Evolutionary conservation across 108 stramenopile genomes (phyloP).

Genomic region (Mayamaea pseudoterrestris): DNA sequence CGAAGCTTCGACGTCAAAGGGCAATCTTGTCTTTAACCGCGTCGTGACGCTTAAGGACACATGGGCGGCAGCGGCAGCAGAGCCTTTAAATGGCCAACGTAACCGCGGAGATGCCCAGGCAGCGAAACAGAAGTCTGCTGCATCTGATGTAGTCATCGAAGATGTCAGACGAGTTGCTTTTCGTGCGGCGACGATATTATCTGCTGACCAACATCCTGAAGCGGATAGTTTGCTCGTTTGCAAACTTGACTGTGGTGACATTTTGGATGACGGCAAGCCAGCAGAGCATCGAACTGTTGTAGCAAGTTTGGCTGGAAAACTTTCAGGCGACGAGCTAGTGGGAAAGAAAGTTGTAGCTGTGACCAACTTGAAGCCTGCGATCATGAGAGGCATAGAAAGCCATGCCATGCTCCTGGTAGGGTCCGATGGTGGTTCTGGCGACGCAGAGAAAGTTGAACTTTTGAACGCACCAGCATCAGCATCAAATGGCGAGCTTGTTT

Average conservation of each 20-base stretch:
- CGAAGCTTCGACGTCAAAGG: constrained; percentile 27
- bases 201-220: constrained; percentile 70
- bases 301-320: constrained; percentile 66
- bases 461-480: constrained; percentile 55
- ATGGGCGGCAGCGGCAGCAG: constrained; percentile 35
- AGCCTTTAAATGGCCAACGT: constrained; percentile 14
- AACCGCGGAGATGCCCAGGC: constrained; percentile 9
- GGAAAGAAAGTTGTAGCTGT: constrained; percentile 59
- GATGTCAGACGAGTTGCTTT: constrained; percentile 59
- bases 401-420: constrained; percentile 74
- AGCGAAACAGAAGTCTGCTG: constrained; percentile 1
- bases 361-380: constrained; percentile 78
- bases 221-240: constrained; percentile 75
- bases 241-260: constrained; percentile 75
- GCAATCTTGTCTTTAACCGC: constrained; percentile 76
- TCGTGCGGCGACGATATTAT: constrained; percentile 56
- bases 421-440: constrained; percentile 46
- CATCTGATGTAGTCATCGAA: constrained; percentile 24
- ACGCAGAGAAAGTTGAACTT: constrained; percentile 54
- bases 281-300: constrained; percentile 40
- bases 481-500: constrained; percentile 63
- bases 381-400: constrained; percentile 80
- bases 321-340: constrained; percentile 41
- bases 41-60: constrained; percentile 78
- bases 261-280: constrained; percentile 26